Base-by-base conservation (phyloP, 441 rosid genomes). In the Euphorbia celastroides region DNA sequence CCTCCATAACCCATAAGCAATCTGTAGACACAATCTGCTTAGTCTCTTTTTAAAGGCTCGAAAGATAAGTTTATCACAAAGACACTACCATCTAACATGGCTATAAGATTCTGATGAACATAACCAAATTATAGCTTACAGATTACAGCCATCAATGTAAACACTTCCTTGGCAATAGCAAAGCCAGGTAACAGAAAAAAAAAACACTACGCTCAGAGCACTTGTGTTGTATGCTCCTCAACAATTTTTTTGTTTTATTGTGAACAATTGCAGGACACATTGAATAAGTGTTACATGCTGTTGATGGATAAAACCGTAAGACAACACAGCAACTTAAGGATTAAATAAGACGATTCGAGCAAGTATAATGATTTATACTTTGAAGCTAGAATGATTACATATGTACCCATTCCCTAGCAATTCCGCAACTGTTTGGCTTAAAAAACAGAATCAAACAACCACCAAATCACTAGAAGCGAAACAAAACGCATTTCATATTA, bases 1-100 rank as follows among this genome's bases (percentile, higher is more conserved):
- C 62, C 84, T 72, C 96, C 97, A 93, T 64, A 69, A 66, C 20
- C 55, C 68, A 79, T 93, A 93, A 62, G 87, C 82, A 59, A 7
- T 74, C 97, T 93, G 72, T 60, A 41, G 3, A 64, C 30, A 67
- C 19, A 72, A 2, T 9, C 5, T 5, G 44, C 42, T 27, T 36
- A 70, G 12, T 11, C 42, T 38, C 8, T 38, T n/a, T n/a, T n/a
- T n/a, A n/a, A n/a, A n/a, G n/a, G n/a, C n/a, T n/a, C n/a, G n/a
- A n/a, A n/a, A n/a, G n/a, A n/a, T n/a, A n/a, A n/a, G n/a, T n/a
- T n/a, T n/a, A n/a, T n/a, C n/a, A n/a, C n/a, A n/a, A n/a, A n/a
- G n/a, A n/a, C n/a, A n/a, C n/a, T n/a, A n/a, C n/a, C n/a, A n/a
- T n/a, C n/a, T n/a, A n/a, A n/a, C 27, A 16, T 60, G 16, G 38